A percentile compares a stretch with the other conserved stretches of the same genome.
Conservation (phyloP, 2,329 filamentous ascomycete genomes). For the Aphanocladium album region DNA sequence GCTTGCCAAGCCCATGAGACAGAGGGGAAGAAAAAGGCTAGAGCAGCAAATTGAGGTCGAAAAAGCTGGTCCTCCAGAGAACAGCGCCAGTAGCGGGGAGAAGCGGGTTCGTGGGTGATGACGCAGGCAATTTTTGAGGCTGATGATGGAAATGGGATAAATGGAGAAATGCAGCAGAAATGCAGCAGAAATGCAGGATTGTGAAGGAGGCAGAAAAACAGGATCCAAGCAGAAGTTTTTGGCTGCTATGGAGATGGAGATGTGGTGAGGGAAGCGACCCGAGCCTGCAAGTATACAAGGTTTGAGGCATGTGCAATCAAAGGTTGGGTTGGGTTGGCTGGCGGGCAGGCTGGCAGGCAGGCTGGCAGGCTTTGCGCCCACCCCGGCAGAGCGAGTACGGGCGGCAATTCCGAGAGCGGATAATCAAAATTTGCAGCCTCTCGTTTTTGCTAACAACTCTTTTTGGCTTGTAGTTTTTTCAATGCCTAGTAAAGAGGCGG, state of each 20-base stretch:
- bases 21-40: neutral
- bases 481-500: neutral
- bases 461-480: neutral
- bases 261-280: slow-evolving; percentile 6
- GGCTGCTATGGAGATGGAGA: neutral
- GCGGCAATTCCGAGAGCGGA: slow-evolving; percentile 14
- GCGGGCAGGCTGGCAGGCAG: neutral
- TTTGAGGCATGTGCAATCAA: slow-evolving; percentile 11
- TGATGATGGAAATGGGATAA: neutral
- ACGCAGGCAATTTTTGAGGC: neutral
- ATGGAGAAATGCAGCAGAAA: neutral
- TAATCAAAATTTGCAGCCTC: neutral
- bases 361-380: neutral
- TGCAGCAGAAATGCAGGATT: neutral
- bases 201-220: neutral
- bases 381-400: neutral
- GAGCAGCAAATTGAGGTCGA: neutral
- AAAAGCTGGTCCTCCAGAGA: neutral
- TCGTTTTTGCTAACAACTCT: neutral
- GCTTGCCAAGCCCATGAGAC: neutral
- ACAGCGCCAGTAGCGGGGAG: neutral
- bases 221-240: neutral
- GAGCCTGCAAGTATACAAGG: slow-evolving; percentile 5
- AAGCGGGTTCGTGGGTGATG: neutral
- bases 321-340: slow-evolving; percentile 6